Conservation (phyloP, 768 basidiomycete species). For the button mushroom (Agaricus bisporus) region DNA sequence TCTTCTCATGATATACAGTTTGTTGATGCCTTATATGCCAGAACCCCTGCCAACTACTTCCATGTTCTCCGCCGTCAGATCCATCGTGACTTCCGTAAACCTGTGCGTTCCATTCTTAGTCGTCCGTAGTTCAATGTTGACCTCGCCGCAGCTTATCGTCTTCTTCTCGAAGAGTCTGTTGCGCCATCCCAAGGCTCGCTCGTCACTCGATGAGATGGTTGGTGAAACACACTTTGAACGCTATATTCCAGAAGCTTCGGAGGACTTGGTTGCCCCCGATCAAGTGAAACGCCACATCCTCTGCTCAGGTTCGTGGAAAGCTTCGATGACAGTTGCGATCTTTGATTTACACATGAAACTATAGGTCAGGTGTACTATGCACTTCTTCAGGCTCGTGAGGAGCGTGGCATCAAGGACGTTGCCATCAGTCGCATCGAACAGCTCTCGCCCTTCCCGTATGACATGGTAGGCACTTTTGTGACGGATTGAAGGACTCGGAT, state of each 20-base stretch:
- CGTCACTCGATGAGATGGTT: constrained; percentile 80
- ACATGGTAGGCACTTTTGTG: constrained; percentile 51
- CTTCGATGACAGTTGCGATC: not conserved
- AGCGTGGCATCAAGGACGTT: constrained; percentile 85
- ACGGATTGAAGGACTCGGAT: not conserved
- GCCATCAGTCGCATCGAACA: constrained; percentile 95
- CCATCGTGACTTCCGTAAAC: constrained; percentile 97
- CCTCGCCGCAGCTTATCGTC: constrained; percentile 57
- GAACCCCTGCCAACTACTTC: constrained; percentile 97
- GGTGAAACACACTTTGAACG: constrained; percentile 90
- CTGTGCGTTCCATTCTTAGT: constrained; percentile 39
- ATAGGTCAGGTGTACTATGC: constrained; percentile 91
- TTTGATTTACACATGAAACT: not conserved
- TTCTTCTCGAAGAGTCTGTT: constrained; percentile 98
- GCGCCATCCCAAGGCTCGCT: constrained; percentile 90
- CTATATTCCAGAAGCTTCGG: constrained; percentile 83
- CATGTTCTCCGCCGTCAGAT: constrained; percentile 96
- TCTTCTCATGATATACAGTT: not conserved
- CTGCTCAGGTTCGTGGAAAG: constrained; percentile 58
- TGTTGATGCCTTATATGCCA: constrained; percentile 22
- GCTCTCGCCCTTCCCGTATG: constrained; percentile 95
- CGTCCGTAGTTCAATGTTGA: not conserved
- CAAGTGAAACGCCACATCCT: constrained; percentile 89
- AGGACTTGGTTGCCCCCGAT: constrained; percentile 70
- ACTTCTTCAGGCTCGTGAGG: constrained; percentile 85